phyloP scores from a whole-genome alignment of 805 yeast species.

The Candida chilensis region DNA sequence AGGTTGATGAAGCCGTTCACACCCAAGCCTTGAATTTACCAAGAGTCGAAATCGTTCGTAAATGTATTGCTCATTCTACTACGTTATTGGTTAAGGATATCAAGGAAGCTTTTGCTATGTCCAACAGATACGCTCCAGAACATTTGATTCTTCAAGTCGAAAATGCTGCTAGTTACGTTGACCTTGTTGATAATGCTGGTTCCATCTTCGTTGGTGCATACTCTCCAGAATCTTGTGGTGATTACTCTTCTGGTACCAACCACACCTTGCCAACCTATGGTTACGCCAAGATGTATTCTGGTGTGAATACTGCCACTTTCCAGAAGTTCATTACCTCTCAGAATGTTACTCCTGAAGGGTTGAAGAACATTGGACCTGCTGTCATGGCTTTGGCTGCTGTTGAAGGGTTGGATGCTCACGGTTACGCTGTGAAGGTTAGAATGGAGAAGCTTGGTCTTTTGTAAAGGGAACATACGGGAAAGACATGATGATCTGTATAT shows the following conservation, averaged over 20 bases:
- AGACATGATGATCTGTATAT: no score
- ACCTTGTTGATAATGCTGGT: slow-evolving; percentile 84
- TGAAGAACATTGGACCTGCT: slow-evolving; percentile 85
- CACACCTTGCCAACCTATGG: slow-evolving; percentile 99
- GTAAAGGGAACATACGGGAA: no score
- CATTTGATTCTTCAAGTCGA: slow-evolving; percentile 89
- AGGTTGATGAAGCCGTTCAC: slow-evolving; percentile 76
- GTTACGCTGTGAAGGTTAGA: slow-evolving; percentile 93
- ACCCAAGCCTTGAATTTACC: slow-evolving; percentile 79
- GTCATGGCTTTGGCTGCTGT: slow-evolving; percentile 93
- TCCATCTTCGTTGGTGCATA: slow-evolving; percentile 93
- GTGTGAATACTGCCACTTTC: slow-evolving; percentile 94
- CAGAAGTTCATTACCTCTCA: slow-evolving; percentile 94
- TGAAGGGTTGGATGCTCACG: slow-evolving; percentile 95
- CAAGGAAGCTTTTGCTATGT: slow-evolving; percentile 78
- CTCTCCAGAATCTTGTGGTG: slow-evolving; percentile 98
- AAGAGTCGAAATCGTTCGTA: slow-evolving; percentile 86
- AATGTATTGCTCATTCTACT: slow-evolving; percentile 88
- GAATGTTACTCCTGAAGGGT: slow-evolving; percentile 78
- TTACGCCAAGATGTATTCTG: slow-evolving; percentile 94
- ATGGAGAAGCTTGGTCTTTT: slow-evolving; percentile 70
- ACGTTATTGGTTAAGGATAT: slow-evolving; percentile 60
- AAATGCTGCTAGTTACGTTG: slow-evolving; percentile 65
- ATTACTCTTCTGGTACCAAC: slow-evolving; percentile 95
- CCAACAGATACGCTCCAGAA: slow-evolving; percentile 94